Conservation (phyloP, 2,329 filamentous ascomycete genomes). For the Trichoderma oligosporum region DNA sequence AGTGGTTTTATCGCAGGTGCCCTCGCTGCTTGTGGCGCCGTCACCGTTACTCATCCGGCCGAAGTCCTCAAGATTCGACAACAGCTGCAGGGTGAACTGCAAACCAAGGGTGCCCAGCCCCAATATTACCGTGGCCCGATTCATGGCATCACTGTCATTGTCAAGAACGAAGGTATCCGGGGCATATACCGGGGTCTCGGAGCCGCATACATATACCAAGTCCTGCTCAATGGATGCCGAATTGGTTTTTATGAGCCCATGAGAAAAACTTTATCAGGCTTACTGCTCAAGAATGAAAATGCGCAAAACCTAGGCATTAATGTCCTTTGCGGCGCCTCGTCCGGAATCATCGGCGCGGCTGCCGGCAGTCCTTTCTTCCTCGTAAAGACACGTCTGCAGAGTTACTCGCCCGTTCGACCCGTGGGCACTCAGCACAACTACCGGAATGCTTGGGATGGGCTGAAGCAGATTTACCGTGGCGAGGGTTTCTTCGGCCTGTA, state of each 20-base stretch:
- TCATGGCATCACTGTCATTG: slow-evolving; percentile 85
- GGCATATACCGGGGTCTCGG: slow-evolving; percentile 87
- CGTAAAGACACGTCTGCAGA: slow-evolving; percentile 93
- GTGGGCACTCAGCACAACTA: slow-evolving; percentile 97
- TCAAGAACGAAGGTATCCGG: slow-evolving; percentile 80
- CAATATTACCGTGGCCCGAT: slow-evolving; percentile 87
- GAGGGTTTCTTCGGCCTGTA: slow-evolving; percentile 84
- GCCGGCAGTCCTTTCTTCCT: slow-evolving; percentile 95
- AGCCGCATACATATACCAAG: slow-evolving; percentile 93
- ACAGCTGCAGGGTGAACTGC: slow-evolving; percentile 94
- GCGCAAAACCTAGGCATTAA: slow-evolving; percentile 86
- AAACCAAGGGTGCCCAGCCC: slow-evolving; percentile 77
- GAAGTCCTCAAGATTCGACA: slow-evolving; percentile 99
- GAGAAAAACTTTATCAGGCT: slow-evolving; percentile 64
- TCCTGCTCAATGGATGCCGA: slow-evolving; percentile 92
- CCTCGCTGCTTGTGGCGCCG: slow-evolving; percentile 93
- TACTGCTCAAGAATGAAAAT: slow-evolving; percentile 67
- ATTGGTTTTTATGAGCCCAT: slow-evolving; percentile 97
- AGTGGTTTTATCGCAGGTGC: slow-evolving; percentile 93
- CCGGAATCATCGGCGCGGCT: slow-evolving; percentile 87
- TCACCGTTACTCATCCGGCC: slow-evolving; percentile 96
- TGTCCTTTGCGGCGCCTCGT: slow-evolving; percentile 85
- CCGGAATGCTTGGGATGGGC: slow-evolving; percentile 76
- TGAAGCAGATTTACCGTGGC: slow-evolving; percentile 69
- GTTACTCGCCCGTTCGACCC: slow-evolving; percentile 84